Evolutionary conservation across 2,329 filamentous ascomycete species (phyloP), one percentile per base, ranked within the genome.

Genomic region (Zasmidium citrigriseum): DNA sequence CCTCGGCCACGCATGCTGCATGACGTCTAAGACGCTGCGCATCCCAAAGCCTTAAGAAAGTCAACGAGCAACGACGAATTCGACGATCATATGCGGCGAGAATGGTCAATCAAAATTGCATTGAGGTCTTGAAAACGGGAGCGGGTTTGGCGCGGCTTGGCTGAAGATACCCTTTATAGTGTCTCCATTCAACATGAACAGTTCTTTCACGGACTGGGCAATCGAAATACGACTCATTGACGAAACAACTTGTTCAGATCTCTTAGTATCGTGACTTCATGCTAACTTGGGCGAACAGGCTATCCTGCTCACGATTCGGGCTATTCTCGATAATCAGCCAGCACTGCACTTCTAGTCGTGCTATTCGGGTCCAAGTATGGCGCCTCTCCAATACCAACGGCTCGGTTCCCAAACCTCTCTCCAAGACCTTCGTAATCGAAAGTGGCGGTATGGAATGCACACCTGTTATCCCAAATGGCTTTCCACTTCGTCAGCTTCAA

Each of bases 1-100:
- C 76, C 81, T 96, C 59, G 68, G 92, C n/a, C 91, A 96, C 73
- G 95, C 93, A 20, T 96, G 90, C 72, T 77, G 95, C 71, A 98
- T 99, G 95, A 89, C 93, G 64, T 96, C 91, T 80, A 96, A 93
- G 83, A 93, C 87, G 27, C 86, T 99, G 70, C 91, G 95, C 73
- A 92, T 99, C 66, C 95, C 95, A 16, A 99, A 99, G 85, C 92
- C 83, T 38, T 71, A 60, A 56, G 34, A 20, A 20, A 2, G 9
- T 44, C 7, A 34, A 24, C 3, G 38, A 10, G 14, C 23, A 4
- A 24, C 20, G 23, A 46, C n/a, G 23, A 7, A 10, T 9, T 14
- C 34, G 21, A 29, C n/a, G n/a, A 23, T 12, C 3, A 45, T 23
- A 16, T 22, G n/a, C 2, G 41, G 5, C 41, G 22, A 14, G n/a